Evolutionary conservation across 2,329 filamentous ascomycete genomes (phyloP), one percentile per base, ranked within the genome.

Genomic region (Fusarium sp.): DNA sequence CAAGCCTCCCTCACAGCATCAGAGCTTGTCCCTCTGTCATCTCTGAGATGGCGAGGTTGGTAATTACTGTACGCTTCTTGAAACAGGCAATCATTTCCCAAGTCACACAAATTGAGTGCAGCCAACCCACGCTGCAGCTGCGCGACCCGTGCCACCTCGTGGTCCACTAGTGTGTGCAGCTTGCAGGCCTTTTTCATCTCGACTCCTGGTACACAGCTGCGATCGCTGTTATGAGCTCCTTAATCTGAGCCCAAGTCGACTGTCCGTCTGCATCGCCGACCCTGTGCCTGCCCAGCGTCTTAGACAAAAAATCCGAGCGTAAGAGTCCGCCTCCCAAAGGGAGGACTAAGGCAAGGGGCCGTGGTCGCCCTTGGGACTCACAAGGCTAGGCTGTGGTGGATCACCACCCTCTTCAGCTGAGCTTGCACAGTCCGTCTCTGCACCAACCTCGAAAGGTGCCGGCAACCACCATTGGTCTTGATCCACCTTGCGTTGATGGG

Each of bases 371-470:
- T 40, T 56, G 56, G 25, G 25, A 61, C 64, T 61, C 60, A 52
- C 11, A 27, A 57, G 54, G 69, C 50, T 66, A 43, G 43, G 47
- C 12, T 14, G 33, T 17, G 35, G 61, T 58, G 59, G 27, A 71
- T 68, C 70, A 66, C 33, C 64, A 66, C 57, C 61, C 65, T 32
- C 52, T 71, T 72, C 74, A 77, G 66, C 71, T 76, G 38, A 47
- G 54, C 59, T 67, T 69, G 65, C 63, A 45, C 56, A 47, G 60
- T 59, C 52, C 27, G 32, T 30, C 32, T 60, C 56, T 61, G 43
- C 54, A 65, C 57, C 64, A 58, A 40, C 57, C 45, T 47, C 59
- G n/a, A 66, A 68, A 63, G 54, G 63, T 52, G 45, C 63, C 40
- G 43, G 43, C 43, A 37, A 20, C 15, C 40, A 58, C 20, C 45